Percentiles rank a stretch among this genome's conserved stretches.
Conservation (phyloP, 768 basidiomycete genomes). For the Cystofilobasidium ferigula region DNA sequence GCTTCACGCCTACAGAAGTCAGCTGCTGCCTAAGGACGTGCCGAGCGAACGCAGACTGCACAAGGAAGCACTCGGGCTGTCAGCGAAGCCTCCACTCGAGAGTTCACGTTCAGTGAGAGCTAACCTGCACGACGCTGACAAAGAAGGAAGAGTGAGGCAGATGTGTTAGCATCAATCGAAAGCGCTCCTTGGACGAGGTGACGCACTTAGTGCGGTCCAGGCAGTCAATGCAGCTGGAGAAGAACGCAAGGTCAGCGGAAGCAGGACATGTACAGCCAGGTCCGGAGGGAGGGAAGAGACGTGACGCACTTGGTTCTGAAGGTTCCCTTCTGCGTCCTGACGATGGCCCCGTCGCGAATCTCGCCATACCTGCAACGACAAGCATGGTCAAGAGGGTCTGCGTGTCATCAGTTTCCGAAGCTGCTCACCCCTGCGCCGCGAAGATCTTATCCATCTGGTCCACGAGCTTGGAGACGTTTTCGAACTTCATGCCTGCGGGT, state of each 20-base stretch:
- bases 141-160: no score
- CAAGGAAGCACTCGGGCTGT: no score
- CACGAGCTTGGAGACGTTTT: conserved; percentile 74
- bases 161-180: not conserved
- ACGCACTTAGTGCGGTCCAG: conserved; percentile 89
- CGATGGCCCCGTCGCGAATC: conserved; percentile 56
- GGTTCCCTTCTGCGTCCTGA: conserved; percentile 72
- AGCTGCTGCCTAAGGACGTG: conserved; percentile 50
- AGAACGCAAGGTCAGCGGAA: conserved; percentile 27
- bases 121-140: no score
- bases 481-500: conserved; percentile 48
- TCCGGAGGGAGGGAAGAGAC: conserved; percentile 22
- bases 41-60: conserved; percentile 79
- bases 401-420: no score
- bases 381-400: not conserved
- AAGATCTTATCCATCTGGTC: conserved; percentile 60
- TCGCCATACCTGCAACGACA: conserved; percentile 56
- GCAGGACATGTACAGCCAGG: not conserved
- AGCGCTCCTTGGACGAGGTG: not conserved
- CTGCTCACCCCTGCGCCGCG: conserved; percentile 60
- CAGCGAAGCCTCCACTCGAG: no score
- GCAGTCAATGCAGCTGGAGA: conserved; percentile 95
- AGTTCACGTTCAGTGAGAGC: no score
- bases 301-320: conserved; percentile 59
- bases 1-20: conserved; percentile 40